These are phyloP conservation scores for Fusarium aywerte DNA, from an alignment of 2,329 filamentous ascomycete genomes.

Conservation along the genomic window DNA sequence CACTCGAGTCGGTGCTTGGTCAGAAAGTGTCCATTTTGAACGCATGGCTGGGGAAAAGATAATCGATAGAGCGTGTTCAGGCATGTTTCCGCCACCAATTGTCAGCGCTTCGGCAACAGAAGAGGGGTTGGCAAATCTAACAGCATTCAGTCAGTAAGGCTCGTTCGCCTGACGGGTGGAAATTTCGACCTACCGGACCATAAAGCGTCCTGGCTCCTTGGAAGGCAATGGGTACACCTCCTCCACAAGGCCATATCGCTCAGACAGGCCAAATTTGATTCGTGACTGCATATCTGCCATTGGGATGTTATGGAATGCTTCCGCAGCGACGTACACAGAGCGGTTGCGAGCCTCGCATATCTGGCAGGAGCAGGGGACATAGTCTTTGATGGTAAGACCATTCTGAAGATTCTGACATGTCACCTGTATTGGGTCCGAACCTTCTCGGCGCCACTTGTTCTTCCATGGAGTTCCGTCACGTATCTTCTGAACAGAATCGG, in stretches of 20 bases:
- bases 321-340: slow-evolving; percentile 46
- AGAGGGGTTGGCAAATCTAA: slow-evolving; percentile 45
- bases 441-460: slow-evolving; percentile 34
- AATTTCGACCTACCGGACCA: slow-evolving; percentile 46
- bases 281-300: slow-evolving; percentile 43
- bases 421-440: slow-evolving; percentile 10
- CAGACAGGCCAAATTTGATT: slow-evolving; percentile 47
- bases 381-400: slow-evolving; percentile 29
- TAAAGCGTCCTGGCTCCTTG: slow-evolving; percentile 31
- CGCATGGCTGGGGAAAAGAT: slow-evolving; percentile 44
- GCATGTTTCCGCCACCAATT: slow-evolving; percentile 37
- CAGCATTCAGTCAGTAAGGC: background rate
- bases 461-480: slow-evolving; percentile 32
- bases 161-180: background rate
- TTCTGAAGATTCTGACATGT: slow-evolving; percentile 42
- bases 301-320: background rate
- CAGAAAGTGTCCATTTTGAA: slow-evolving; percentile 48
- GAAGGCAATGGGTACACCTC: slow-evolving; percentile 39
- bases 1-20: slow-evolving; percentile 4
- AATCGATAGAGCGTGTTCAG: slow-evolving; percentile 45
- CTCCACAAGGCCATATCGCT: slow-evolving; percentile 48
- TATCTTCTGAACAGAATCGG: slow-evolving; percentile 21
- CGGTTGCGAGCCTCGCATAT: slow-evolving; percentile 48
- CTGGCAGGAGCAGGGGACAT: slow-evolving; percentile 47
- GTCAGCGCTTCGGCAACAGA: slow-evolving; percentile 46